phyloP scores from a whole-genome alignment of 2,329 filamentous ascomycete genomes.

The Hypocrella siamensis region DNA sequence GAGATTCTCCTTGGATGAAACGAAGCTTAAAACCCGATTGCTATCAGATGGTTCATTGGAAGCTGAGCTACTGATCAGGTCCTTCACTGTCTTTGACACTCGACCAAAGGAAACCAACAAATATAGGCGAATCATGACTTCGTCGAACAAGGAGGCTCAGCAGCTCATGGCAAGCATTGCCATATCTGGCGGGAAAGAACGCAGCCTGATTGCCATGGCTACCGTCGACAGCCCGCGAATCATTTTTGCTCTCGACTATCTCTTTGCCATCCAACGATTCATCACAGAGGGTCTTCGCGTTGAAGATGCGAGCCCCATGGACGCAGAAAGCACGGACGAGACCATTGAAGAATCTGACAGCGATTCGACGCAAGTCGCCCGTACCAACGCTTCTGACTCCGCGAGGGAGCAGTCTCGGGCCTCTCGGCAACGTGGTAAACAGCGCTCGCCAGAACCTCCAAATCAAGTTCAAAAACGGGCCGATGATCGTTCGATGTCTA shows the following conservation, averaged over 20 bases:
- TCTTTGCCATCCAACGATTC: constrained; percentile 80
- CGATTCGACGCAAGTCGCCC: constrained; percentile 37
- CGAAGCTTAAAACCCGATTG: constrained; percentile 81
- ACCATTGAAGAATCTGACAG: constrained; percentile 42
- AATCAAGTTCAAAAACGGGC: constrained; percentile 1
- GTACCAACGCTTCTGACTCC: constrained; percentile 19
- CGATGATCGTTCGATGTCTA: constrained; percentile 37
- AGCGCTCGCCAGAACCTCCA: not conserved
- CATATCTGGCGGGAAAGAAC: constrained; percentile 72
- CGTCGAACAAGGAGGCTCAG: constrained; percentile 86
- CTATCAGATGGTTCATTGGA: constrained; percentile 83
- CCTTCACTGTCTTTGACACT: constrained; percentile 88
- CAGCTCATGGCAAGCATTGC: constrained; percentile 97
- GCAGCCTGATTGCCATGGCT: constrained; percentile 74
- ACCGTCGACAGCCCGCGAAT: constrained; percentile 89
- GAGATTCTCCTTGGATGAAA: constrained; percentile 87
- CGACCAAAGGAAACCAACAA: constrained; percentile 84
- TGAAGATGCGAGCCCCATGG: constrained; percentile 39
- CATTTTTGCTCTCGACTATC: constrained; percentile 89
- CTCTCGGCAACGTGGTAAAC: constrained; percentile 11
- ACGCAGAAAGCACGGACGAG: constrained; percentile 38
- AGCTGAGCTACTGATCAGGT: constrained; percentile 82
- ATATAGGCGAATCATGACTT: constrained; percentile 95
- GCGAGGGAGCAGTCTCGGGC: constrained; percentile 12
- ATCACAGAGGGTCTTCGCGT: constrained; percentile 51